Conservation (phyloP, 805 yeast species). For the Saccharomycopsis fermentans region DNA sequence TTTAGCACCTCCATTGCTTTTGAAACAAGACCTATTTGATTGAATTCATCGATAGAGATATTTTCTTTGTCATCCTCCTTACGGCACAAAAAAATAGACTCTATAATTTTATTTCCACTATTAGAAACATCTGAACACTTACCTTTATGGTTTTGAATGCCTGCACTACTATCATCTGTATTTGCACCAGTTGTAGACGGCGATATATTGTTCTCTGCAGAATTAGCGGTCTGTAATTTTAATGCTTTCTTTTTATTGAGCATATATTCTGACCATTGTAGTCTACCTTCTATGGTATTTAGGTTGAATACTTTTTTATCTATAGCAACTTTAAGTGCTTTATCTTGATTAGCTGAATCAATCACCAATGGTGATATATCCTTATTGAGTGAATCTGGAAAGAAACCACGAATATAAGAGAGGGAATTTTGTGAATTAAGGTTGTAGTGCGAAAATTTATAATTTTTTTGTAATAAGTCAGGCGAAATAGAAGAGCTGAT, state of each 20-base stretch:
- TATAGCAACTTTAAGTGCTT: conserved; percentile 9
- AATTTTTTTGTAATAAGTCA: neutral
- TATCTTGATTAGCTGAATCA: neutral
- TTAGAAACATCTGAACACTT: neutral
- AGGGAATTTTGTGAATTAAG: neutral
- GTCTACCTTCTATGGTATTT: conserved; percentile 12
- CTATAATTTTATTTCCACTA: neutral
- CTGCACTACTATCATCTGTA: neutral
- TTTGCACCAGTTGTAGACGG: neutral
- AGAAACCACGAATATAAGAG: neutral
- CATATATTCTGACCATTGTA: conserved; percentile 14
- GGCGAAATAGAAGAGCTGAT: neutral
- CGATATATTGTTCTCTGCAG: neutral
- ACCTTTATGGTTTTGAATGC: neutral
- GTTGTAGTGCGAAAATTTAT: neutral
- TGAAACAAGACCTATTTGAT: neutral
- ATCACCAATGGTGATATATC: neutral
- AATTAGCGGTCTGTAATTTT: neutral
- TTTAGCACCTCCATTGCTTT: neutral
- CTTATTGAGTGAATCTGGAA: neutral
- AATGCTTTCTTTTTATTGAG: neutral
- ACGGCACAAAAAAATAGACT: neutral
- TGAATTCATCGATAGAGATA: neutral
- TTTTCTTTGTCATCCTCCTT: neutral
- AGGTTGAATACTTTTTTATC: conserved; percentile 13